Conservation (phyloP, 768 basidiomycete genomes). For the Cyclocybe cylindracea region DNA sequence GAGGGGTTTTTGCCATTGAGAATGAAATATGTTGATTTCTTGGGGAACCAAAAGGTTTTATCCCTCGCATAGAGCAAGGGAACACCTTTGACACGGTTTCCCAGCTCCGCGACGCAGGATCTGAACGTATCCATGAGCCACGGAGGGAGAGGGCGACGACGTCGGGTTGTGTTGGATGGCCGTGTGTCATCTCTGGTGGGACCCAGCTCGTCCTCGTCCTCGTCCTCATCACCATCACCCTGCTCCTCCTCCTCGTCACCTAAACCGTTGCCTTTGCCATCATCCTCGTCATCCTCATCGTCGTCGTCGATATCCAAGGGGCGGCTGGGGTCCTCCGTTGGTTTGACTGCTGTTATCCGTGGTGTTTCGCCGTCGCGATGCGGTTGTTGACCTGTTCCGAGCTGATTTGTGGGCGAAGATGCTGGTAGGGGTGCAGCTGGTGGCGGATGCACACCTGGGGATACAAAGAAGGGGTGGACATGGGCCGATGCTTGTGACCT, state of each 20-base stretch:
- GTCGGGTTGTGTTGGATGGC: no score
- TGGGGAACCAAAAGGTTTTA: constrained; percentile 7
- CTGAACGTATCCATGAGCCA: constrained; percentile 8
- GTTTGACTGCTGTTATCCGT: no score
- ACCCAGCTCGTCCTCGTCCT: not conserved
- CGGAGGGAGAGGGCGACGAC: not conserved
- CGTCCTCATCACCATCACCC: no score
- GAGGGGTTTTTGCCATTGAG: not conserved
- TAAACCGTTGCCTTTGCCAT: not conserved
- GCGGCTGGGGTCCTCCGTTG: not conserved
- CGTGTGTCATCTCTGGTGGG: no score
- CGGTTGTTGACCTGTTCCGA: no score
- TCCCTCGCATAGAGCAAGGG: constrained; percentile 6
- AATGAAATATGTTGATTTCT: constrained; percentile 3
- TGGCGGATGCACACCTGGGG: no score
- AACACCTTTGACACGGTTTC: not conserved
- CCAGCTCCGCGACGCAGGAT: not conserved
- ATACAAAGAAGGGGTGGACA: no score
- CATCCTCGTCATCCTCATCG: constrained; percentile 2
- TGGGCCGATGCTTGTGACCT: no score
- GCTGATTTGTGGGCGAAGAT: no score
- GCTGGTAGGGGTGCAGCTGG: no score
- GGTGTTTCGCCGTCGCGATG: no score
- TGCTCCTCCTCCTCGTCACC: not conserved
- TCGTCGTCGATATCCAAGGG: no score